Conservation (phyloP, 2,329 filamentous ascomycete species). For the Claviceps africana region DNA sequence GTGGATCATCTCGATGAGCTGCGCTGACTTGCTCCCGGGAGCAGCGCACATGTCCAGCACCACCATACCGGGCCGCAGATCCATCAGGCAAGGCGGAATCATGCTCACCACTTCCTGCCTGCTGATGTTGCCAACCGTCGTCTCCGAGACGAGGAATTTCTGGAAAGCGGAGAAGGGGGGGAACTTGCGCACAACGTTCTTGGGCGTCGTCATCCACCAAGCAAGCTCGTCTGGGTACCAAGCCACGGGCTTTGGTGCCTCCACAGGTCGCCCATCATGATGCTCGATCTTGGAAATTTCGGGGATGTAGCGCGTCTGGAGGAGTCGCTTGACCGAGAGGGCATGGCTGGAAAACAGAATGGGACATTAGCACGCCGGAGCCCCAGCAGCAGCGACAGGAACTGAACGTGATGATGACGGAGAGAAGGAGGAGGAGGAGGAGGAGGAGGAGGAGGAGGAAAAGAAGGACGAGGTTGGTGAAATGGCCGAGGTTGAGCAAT, state of each 20-base stretch:
- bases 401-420: neutral
- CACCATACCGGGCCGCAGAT: conserved; percentile 79
- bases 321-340: conserved; percentile 75
- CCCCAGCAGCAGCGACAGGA: neutral
- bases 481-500: neutral
- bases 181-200: conserved; percentile 88
- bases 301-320: conserved; percentile 80
- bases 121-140: conserved; percentile 92
- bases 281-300: conserved; percentile 74
- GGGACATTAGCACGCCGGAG: conserved; percentile 7
- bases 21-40: conserved; percentile 91
- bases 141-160: conserved; percentile 95
- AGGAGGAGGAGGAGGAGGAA: neutral
- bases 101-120: conserved; percentile 97
- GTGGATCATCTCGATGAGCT: conserved; percentile 90
- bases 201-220: conserved; percentile 96
- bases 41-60: conserved; percentile 94
- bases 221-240: conserved; percentile 95
- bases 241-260: conserved; percentile 65
- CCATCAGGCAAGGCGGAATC: conserved; percentile 91
- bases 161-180: conserved; percentile 91
- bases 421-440: too few relatives aligned
- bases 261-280: conserved; percentile 67
- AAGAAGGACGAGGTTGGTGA: too few relatives aligned
- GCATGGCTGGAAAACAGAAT: conserved; percentile 50